Base-by-base conservation (phyloP, 345 rosid species). In the Stellera chamaejasme region DNA sequence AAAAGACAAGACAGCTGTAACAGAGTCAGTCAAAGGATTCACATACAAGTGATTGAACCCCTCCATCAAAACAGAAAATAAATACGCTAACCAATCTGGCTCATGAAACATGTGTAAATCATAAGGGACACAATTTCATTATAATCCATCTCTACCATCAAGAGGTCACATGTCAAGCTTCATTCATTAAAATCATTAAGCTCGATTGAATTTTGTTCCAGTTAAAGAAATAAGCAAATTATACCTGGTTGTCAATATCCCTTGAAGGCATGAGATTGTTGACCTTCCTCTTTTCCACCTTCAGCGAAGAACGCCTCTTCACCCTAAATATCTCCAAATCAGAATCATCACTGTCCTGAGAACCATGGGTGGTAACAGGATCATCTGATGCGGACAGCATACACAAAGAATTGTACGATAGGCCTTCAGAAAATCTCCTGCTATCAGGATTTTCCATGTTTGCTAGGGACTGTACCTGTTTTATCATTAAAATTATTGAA, bases 301-400 rank as follows among this genome's bases (percentile, higher is more conserved):
- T 94, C 63, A 66, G 2, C 10, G 80, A 78, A 26, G 95, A 75
- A n/a, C 93, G 88, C 0, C 99, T 93, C 72, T 90, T 94, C 55
- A 94, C 99, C 73, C 96, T 74, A 69, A 94, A 90, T 67, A 79
- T 65, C 75, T 79, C 95, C 0, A 79, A 75, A 60, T 90, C 99
- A 58, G 97, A 90, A 71, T 83, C 95, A 54, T 94, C 99, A 71
- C 83, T 75, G 48, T 73, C 75, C 46, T 79, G 79, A 57, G 65
- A 61, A 46, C 48, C 61, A 25, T 54, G 59, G 58, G 67, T 59
- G 13, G 62, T 39, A 61, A 57, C 73, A 15, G 19, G 14, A 47
- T 55, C 48, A 32, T 74, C 81, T 48, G 78, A 71, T 44, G 44
- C 48, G 56, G 76, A 76, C 3, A 69, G 71, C 56, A 62, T 77